Conservation (phyloP, 257 asterid species). For the Ehretia macrophylla region DNA sequence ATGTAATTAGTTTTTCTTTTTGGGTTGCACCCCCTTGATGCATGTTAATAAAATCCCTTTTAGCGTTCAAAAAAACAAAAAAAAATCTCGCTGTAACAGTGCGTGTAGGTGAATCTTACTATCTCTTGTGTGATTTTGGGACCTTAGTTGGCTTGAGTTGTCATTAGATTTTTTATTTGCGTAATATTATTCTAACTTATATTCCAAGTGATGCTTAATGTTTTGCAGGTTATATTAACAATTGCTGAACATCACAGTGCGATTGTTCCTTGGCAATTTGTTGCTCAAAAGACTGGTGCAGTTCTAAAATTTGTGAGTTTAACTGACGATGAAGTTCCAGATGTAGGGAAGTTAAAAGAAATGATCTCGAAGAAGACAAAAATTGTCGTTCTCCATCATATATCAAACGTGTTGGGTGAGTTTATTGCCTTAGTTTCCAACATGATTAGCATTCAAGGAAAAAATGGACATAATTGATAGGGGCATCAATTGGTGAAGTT, state of each 20-base stretch:
- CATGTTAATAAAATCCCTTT: too few species aligned
- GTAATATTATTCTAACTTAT: too few species aligned
- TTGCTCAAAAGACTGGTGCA: slow-evolving; percentile 98
- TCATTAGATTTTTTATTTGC: too few species aligned
- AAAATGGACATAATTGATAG: neutral
- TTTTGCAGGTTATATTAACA: slow-evolving; percentile 65
- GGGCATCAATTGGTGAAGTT: neutral
- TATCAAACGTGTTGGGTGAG: slow-evolving; percentile 89
- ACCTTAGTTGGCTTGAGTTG: too few species aligned
- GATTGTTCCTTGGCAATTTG: slow-evolving; percentile 95
- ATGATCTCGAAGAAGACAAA: slow-evolving; percentile 61
- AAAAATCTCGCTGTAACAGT: too few species aligned
- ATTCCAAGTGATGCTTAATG: neutral
- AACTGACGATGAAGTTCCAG: slow-evolving; percentile 78
- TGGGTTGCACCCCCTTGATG: too few species aligned
- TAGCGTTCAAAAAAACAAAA: too few species aligned
- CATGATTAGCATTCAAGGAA: neutral
- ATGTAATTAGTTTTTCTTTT: too few species aligned
- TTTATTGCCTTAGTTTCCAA: neutral
- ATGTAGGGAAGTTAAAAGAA: slow-evolving; percentile 52
- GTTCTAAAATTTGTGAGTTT: slow-evolving; percentile 60
- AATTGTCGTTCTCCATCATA: slow-evolving; percentile 71
- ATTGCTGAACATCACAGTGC: slow-evolving; percentile 98
- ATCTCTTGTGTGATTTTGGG: too few species aligned
- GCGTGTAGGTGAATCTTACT: too few species aligned